Evolutionary conservation across 371 early-diverging fungal genomes (phyloP).

Genomic region (Lichtheimia hyalospora): DNA sequence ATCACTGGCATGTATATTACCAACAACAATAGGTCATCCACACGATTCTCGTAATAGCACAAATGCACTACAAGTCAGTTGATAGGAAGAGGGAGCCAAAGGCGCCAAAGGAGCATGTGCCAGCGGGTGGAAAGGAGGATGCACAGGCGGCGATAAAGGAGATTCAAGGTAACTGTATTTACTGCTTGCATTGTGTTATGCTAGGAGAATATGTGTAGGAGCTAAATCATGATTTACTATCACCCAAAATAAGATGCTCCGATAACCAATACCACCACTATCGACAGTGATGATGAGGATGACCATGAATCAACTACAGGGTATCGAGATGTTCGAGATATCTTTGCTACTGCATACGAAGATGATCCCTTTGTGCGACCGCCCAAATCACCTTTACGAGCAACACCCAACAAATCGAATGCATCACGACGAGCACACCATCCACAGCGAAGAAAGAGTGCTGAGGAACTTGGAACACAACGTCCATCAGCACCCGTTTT

Average conservation of each 20-base stretch:
- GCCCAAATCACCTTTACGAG: conserved; percentile 43
- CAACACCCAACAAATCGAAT: conserved; percentile 6
- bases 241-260: no score
- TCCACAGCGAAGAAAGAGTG: conserved; percentile 12
- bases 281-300: neutral
- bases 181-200: no score
- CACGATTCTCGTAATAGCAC: conserved; percentile 33
- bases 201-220: neutral
- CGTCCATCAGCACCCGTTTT: conserved; percentile 18
- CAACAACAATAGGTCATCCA: conserved; percentile 27
- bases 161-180: neutral
- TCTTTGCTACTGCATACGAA: conserved; percentile 15
- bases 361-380: conserved; percentile 29
- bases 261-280: no score
- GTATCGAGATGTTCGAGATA: conserved; percentile 39
- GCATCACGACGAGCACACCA: conserved; percentile 11
- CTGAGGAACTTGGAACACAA: conserved; percentile 12
- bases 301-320: neutral
- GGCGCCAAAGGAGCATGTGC: conserved; percentile 15
- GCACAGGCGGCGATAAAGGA: conserved; percentile 2
- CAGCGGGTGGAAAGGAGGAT: conserved; percentile 2
- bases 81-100: conserved; percentile 9
- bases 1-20: conserved; percentile 1
- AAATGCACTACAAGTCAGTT: conserved; percentile 23
- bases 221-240: no score